These are phyloP conservation scores for Saururus chinensis DNA, from an alignment of 164 flowering plant genomes.

Conservation along the genomic window DNA sequence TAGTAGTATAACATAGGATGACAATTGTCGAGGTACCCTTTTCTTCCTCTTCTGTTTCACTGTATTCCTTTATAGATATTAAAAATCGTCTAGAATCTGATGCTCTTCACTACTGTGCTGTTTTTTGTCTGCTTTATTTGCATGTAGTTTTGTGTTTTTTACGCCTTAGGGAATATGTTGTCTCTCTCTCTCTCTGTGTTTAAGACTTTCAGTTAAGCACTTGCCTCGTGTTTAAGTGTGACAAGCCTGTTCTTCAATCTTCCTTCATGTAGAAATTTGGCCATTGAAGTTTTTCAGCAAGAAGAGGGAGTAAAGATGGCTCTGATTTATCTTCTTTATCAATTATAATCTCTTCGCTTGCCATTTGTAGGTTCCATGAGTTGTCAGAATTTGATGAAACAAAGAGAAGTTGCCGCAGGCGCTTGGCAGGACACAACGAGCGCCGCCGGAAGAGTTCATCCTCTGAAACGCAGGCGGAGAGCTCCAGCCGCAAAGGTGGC, in stretches of 20 bases:
- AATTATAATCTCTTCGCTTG: too few relatives aligned
- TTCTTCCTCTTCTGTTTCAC: background rate
- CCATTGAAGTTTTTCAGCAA: too few relatives aligned
- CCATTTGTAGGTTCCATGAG: slow-evolving; percentile 58
- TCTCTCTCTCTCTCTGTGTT: too few relatives aligned
- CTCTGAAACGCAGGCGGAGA: slow-evolving; percentile 37
- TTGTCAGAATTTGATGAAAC: slow-evolving; percentile 74
- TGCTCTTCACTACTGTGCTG: background rate
- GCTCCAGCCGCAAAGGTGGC: slow-evolving; percentile 17
- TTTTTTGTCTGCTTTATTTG: too few relatives aligned
- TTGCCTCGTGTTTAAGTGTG: too few relatives aligned
- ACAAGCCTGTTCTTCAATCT: too few relatives aligned
- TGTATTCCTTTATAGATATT: background rate
- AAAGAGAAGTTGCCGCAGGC: slow-evolving; percentile 81
- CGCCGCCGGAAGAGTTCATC: slow-evolving; percentile 58
- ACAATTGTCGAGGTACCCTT: background rate
- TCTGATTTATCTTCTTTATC: too few relatives aligned
- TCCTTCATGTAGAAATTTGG: too few relatives aligned
- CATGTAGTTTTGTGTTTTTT: too few relatives aligned
- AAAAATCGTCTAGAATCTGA: background rate
- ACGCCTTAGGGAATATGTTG: background rate
- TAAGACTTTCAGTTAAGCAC: too few relatives aligned
- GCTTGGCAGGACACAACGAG: slow-evolving; percentile 87
- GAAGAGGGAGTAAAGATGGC: too few relatives aligned
- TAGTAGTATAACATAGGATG: background rate